Evolutionary conservation across 2,329 filamentous ascomycete genomes (phyloP), one percentile per base, ranked within the genome.

Genomic region (Fusarium succisae): DNA sequence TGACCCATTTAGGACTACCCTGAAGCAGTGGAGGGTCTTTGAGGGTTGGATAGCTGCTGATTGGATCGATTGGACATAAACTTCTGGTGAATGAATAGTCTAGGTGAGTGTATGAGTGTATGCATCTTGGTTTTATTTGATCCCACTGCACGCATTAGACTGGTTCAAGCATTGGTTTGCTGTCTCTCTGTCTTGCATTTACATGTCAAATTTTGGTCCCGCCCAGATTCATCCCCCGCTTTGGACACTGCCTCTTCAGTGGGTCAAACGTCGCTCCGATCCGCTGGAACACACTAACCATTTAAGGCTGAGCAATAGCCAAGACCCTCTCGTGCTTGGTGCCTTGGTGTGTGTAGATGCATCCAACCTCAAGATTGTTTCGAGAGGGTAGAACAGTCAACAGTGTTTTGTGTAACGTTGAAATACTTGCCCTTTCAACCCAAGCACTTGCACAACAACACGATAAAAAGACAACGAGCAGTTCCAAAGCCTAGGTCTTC

Each of bases 241-340:
- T 48, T 41, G 24, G 45, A 50, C 70, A 74, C 70, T 67, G 70
- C 70, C 70, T 47, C 66, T 53, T 26, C 28, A 54, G 66, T 73
- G 70, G 70, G 66, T 57, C 57, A 39, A 56, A 32, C 66, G 15
- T 70, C 53, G 61, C 66, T 54, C 70, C 70, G 67, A 61, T 59
- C 66, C 41, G 57, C 53, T 63, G 56, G 66, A 69, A 57, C 69
- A 66, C 58, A 38, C 62, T 72, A 57, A 32, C 57, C 26, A 28
- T 43, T 67, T 55, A 66, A 55, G 62, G 60, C 60, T 67, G 70
- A 73, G 53, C 69, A 65, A 59, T 45, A 35, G 41, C 70, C 61
- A 38, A 74, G 71, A 57, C 66, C 43, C 63, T 39, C 41, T 26
- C 24, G n/a, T 32, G n/a, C 26, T 54, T 48, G 57, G 58, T 62